Evolutionary conservation across 495 filamentous ascomycete genomes (phyloP), one percentile per base, ranked within the genome.

Genomic region (Entonaema liquescens): DNA sequence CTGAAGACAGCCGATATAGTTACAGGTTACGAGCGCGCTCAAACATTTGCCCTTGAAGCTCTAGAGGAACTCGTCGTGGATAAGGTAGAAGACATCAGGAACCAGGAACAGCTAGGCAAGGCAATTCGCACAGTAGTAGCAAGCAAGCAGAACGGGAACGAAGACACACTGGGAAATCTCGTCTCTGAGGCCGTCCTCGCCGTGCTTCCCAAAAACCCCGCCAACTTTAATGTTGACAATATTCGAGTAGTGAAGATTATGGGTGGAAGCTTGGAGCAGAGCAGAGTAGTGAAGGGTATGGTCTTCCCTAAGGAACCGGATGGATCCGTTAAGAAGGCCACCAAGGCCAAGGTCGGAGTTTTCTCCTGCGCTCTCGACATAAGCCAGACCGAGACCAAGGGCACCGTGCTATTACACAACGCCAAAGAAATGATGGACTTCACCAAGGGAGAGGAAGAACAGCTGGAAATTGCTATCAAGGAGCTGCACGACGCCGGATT

Each of bases 241-340:
- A 89, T 99, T 70, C 93, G 96, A 55, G 96, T 99, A 65, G 96
- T 99, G 64, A 99, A 99, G 85, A 98, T 99, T 73, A 98, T 99
- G 96, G 96, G 96, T 70, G 95, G 96, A 65, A 92, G 90, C 77
- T 84, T 98, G 76, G 92, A 93, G 76, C 94, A 98, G 81, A 95
- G 92, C 76, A 89, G 89, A 67, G 95, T 99, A 23, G 91, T 99
- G 36, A 97, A 92, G 85, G 96, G 96, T 73, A 99, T 99, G 96
- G 96, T 99, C 29, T 98, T 99, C 78, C 89, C 91, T 65, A 88
- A 95, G 65, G 93, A 97, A 76, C 96, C 96, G 13, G 90, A 98
- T 77, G 95, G 93, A 72, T 87, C 86, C 21, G 82, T 97, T 76
- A 98, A 97, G 87, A 93, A 93, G 82, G 93, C 91, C 59, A 86